Evolutionary conservation across 2,329 filamentous ascomycete genomes (phyloP), one percentile per base, ranked within the genome.

Genomic region (Elsinoe arachidis): DNA sequence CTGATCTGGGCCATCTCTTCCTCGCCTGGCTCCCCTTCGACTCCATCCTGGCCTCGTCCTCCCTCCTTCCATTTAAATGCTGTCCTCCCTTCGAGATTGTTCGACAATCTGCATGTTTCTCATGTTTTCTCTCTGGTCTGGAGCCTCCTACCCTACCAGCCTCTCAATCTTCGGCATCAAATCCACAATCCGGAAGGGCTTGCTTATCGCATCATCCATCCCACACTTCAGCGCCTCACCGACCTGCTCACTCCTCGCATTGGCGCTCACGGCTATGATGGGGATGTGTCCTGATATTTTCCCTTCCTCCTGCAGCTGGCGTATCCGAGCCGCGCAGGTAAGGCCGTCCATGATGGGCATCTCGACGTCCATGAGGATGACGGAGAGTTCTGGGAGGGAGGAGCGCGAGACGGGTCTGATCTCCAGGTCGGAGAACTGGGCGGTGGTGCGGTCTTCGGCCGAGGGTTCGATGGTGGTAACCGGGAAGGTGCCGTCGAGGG

Each of bases 191-290:
- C 61, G 54, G 46, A 65, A 63, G 2, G 59, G 59, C 44, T 61
- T 61, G 12, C 52, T 58, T 5, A 61, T 56, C 9, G 58, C 54
- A 44, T 61, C 59, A 33, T 61, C 85, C 74, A 91, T 89, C 37
- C 87, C 87, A 23, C 86, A 85, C 57, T 80, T 77, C 66, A 88
- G 80, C 57, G 88, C 87, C 62, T 80, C 83, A 62, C 81, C 78
- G 60, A 89, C 85, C 70, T 91, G 87, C 73, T 88, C 85, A 3
- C 81, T 79, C 66, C 88, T 76, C 15, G 57, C 59, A 35, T 61
- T 61, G n/a, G 59, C 59, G 14, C 41, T 56, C 23, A 59, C 54
- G 1, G 58, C 58, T 21, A 61, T 57, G n/a, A 61, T 55, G 2
- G 59, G 52, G 2, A 59, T 37, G 33, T 58, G 58, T 9, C 34